These are phyloP conservation scores for Aphanomyces invadans DNA, from an alignment of 352 stramenopile species.

Conservation along the genomic window DNA sequence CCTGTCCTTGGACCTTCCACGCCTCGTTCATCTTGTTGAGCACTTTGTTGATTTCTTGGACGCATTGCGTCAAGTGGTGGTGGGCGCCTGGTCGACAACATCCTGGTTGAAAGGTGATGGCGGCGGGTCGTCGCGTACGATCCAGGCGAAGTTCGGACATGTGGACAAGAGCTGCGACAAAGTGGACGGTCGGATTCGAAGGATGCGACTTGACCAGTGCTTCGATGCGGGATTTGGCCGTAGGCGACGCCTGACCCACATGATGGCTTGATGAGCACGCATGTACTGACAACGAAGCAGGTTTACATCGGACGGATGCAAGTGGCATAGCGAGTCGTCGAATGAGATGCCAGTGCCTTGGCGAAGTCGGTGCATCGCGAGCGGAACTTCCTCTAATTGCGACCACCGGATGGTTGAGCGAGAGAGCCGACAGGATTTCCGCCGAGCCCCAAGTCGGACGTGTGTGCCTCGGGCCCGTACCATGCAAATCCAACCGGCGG, in stretches of 20 bases:
- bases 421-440: background rate
- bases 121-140: no score
- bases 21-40: background rate
- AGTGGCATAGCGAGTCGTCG: slow-evolving; percentile 20
- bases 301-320: background rate
- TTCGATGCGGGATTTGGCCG: background rate
- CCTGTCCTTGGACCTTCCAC: background rate
- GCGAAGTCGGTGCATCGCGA: slow-evolving; percentile 3
- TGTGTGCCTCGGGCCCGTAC: no score
- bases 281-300: no score
- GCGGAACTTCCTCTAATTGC: slow-evolving; percentile 8
- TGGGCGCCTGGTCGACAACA: slow-evolving; percentile 1
- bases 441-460: no score
- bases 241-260: background rate
- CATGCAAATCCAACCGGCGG: slow-evolving; percentile 28
- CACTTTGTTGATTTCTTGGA: slow-evolving; percentile 9
- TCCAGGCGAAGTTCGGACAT: slow-evolving; percentile 18
- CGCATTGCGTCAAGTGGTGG: background rate
- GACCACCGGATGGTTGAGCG: no score
- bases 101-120: no score
- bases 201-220: background rate
- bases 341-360: slow-evolving; percentile 13
- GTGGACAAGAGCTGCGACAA: slow-evolving; percentile 15
- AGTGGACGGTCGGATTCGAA: background rate
- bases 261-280: background rate